Percentiles rank a stretch among this genome's conserved stretches.
These are phyloP conservation scores for Aspergillus hancockii DNA, from an alignment of 495 filamentous ascomycete genomes.

Conservation along the genomic window DNA sequence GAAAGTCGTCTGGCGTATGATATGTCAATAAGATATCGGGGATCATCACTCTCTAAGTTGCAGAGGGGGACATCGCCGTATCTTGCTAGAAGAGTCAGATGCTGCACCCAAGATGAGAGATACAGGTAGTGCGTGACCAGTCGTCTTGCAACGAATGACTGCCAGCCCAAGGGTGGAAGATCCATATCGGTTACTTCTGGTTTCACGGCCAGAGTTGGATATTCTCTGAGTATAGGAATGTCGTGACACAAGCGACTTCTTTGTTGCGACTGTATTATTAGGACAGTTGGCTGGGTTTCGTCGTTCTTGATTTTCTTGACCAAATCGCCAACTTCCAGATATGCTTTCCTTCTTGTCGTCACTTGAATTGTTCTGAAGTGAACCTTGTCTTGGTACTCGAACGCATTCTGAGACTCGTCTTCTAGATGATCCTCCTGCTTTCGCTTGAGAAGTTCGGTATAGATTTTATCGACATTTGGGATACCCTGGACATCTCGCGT, in stretches of 20 bases:
- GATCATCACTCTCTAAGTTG: slow-evolving; percentile 93
- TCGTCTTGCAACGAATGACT: slow-evolving; percentile 81
- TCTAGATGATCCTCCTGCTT: slow-evolving; percentile 66
- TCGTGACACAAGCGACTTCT: slow-evolving; percentile 77
- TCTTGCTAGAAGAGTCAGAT: slow-evolving; percentile 80
- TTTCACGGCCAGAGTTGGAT: slow-evolving; percentile 77
- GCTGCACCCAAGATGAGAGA: slow-evolving; percentile 86
- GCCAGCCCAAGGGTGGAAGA: slow-evolving; percentile 91
- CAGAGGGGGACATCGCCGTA: slow-evolving; percentile 95
- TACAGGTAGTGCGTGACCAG: slow-evolving; percentile 87
- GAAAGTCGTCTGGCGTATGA: slow-evolving; percentile 90
- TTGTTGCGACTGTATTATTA: slow-evolving; percentile 91
- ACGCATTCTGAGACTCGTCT: slow-evolving; percentile 71
- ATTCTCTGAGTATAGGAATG: slow-evolving; percentile 79
- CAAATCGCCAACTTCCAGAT: slow-evolving; percentile 80
- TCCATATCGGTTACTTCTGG: slow-evolving; percentile 83
- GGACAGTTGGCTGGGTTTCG: slow-evolving; percentile 72
- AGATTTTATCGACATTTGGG: slow-evolving; percentile 89
- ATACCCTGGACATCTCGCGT: slow-evolving; percentile 75
- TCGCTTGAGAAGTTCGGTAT: slow-evolving; percentile 69
- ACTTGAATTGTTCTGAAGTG: slow-evolving; percentile 85
- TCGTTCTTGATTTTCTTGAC: slow-evolving; percentile 87
- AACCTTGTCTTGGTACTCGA: slow-evolving; percentile 85
- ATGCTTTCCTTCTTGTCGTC: slow-evolving; percentile 82
- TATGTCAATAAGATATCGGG: slow-evolving; percentile 90